Percentiles rank a stretch among this genome's conserved stretches.
Conservation (phyloP, 169 alveolate species). For the Cryptosporidium ubiquitum region DNA sequence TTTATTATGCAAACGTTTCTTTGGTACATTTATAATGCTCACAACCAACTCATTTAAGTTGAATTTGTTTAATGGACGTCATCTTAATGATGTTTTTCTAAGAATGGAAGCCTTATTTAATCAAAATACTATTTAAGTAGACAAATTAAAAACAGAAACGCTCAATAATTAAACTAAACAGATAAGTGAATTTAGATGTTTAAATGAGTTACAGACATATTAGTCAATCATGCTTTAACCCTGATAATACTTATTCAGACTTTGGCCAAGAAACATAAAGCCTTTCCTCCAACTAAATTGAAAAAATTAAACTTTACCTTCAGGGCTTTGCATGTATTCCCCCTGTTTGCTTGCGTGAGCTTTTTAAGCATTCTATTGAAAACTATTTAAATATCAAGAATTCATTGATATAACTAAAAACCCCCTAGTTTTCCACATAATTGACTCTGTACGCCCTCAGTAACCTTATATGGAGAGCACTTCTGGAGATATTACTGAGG, state of each 20-base stretch:
- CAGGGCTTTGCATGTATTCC: background rate
- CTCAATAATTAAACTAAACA: background rate
- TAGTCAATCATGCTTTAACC: background rate
- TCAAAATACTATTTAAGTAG: background rate
- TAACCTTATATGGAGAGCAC: background rate
- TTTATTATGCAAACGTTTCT: background rate
- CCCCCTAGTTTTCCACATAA: background rate
- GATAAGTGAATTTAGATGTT: background rate
- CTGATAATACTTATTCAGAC: background rate
- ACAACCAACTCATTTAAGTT: background rate
- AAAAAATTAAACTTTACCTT: background rate
- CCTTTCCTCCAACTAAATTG: constrained; percentile 3
- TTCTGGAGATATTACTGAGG: background rate
- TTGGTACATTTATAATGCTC: constrained; percentile 15
- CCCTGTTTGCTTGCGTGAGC: constrained; percentile 12
- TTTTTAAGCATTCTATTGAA: constrained; percentile 5
- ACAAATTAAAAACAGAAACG: background rate
- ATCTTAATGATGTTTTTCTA: background rate
- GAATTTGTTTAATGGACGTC: constrained; percentile 11
- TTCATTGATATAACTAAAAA: background rate
- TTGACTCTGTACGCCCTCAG: constrained; percentile 6
- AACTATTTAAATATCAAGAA: background rate
- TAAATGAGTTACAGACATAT: background rate
- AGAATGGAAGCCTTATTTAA: background rate
- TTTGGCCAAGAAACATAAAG: background rate